These are phyloP conservation scores for Amoeboradix gromovi DNA, from an alignment of 371 early-diverging fungal genomes.

Conservation along the genomic window DNA sequence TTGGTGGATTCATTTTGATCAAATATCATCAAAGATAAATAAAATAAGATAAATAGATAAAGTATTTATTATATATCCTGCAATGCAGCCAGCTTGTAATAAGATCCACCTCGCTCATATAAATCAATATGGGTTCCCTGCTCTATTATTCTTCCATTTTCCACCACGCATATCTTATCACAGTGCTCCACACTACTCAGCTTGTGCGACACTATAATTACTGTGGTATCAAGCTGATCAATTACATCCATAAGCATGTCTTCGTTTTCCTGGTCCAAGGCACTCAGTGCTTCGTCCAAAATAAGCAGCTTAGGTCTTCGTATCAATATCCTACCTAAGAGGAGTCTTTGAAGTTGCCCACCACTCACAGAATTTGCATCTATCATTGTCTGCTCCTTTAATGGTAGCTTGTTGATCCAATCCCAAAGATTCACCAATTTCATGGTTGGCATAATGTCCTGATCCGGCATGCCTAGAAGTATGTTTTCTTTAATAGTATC, in stretches of 20 bases:
- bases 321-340: slow-evolving; percentile 23
- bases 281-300: slow-evolving; percentile 23
- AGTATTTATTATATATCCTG: not conserved
- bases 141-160: slow-evolving; percentile 35
- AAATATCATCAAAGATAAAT: too few relatives aligned
- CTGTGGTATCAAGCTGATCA: slow-evolving; percentile 4
- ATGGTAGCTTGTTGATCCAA: not conserved
- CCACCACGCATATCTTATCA: slow-evolving; percentile 22
- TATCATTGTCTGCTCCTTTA: not conserved
- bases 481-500: not conserved
- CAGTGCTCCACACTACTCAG: slow-evolving; percentile 5
- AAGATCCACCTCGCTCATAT: slow-evolving; percentile 12
- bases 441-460: not conserved
- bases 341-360: slow-evolving; percentile 35
- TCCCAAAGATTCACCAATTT: not conserved
- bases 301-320: slow-evolving; percentile 10
- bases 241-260: not conserved
- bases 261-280: slow-evolving; percentile 15
- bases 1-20: too few relatives aligned
- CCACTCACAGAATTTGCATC: slow-evolving; percentile 15
- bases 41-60: too few relatives aligned
- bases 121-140: slow-evolving; percentile 36
- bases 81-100: slow-evolving; percentile 9
- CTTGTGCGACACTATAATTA: slow-evolving; percentile 10
- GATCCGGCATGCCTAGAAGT: not conserved